These are phyloP conservation scores for Scheffersomyces stambukii DNA, from an alignment of 1,139 yeast species.

Conservation along the genomic window DNA sequence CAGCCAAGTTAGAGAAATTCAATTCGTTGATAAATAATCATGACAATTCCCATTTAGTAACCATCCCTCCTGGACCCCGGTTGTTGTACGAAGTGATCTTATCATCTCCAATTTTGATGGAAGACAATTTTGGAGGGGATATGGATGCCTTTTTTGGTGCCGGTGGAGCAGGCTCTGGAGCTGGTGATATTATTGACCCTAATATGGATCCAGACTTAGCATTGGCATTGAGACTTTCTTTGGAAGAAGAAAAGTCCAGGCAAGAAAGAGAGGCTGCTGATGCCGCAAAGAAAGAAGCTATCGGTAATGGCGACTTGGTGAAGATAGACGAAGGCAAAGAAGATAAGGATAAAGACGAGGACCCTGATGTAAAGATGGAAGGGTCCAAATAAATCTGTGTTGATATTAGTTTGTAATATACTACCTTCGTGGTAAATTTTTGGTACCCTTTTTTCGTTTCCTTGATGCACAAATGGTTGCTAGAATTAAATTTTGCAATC, in stretches of 20 bases:
- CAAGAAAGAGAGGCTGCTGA: conserved; percentile 58
- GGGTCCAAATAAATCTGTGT: too few species aligned
- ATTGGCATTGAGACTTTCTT: conserved; percentile 79
- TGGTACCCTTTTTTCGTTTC: too few species aligned
- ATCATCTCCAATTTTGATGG: conserved; percentile 64
- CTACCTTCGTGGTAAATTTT: too few species aligned
- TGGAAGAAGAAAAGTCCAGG: conserved; percentile 78
- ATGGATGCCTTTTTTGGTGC: conserved; percentile 21
- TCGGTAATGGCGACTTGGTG: conserved; percentile 20
- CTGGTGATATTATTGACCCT: conserved; percentile 70
- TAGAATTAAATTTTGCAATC: too few species aligned
- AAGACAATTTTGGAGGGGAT: conserved; percentile 40
- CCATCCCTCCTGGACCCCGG: conserved; percentile 86
- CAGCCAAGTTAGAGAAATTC: conserved; percentile 77
- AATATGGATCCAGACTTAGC: conserved; percentile 97
- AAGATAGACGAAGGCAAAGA: conserved; percentile 33
- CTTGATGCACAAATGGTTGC: too few species aligned
- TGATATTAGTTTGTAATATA: too few species aligned
- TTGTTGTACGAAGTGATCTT: conserved; percentile 71
- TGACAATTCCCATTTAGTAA: conserved; percentile 80
- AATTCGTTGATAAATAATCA: conserved; percentile 67
- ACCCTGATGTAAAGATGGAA: conserved; percentile 13
- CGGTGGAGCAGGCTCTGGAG: conserved; percentile 46
- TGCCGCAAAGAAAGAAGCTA: conserved; percentile 28
- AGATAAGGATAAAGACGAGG: conserved; percentile 15